Evolutionary conservation across 2,329 filamentous ascomycete species (phyloP), one percentile per base, ranked within the genome.

Genomic region (Fusarium marasasianum): DNA sequence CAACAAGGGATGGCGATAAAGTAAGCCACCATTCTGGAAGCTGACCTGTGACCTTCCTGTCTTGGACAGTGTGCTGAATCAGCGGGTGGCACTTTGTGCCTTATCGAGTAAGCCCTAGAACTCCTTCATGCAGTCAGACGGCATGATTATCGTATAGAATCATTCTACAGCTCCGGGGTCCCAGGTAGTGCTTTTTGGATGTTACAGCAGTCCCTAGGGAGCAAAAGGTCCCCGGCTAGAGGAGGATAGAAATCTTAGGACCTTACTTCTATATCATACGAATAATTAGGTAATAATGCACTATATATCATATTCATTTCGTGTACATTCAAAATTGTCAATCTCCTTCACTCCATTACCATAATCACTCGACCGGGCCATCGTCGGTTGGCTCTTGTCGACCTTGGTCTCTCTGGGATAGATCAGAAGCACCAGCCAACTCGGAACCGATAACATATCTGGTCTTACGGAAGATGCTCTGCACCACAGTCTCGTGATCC

Each of bases 111-210:
- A 58, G 41, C 31, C 14, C 31, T n/a, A 48, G 24, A 8, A 24
- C 3, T 48, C 35, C 31, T 17, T 29, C 8, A 37, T 48, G 55
- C 41, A 8, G 24, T 58, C 20, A 48, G 31, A 48, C 15, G 13
- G 10, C 12, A n/a, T 8, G 8, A 11, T 24, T 18, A 8, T 44
- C 3, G 15, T 11, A 31, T 31, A 20, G 15, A 11, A 2, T 4
- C 12, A 14, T 0, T 17, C 12, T 20, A 8, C 5, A 20, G 48
- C 22, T 20, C n/a, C 0, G 3, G 13, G 8, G 6, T 14, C 22
- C 12, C 14, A 10, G 12, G n/a, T 11, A 11, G 4, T 35, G 2
- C 12, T 10, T 33, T 51, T 33, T n/a, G 5, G 14, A 3, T 31
- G 4, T 31, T 31, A 9, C 5, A 12, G 8, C 6, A 17, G 9